Base-by-base conservation (phyloP, 2,329 filamentous ascomycete species). In the Paraphoma sp. region DNA sequence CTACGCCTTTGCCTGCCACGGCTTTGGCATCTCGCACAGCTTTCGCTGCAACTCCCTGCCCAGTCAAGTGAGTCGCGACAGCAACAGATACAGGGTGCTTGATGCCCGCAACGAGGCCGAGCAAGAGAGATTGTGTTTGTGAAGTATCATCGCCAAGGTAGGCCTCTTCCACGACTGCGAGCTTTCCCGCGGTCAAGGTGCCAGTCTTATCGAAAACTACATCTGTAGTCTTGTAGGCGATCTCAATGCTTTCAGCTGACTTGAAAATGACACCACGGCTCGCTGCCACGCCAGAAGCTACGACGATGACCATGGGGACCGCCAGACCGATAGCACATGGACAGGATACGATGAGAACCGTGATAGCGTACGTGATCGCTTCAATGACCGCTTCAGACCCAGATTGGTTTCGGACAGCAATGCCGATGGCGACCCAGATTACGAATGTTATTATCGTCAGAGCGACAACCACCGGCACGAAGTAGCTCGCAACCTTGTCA, bases 201-300 rank as follows among this genome's bases (percentile, higher is more conserved):
- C 90, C 90, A 0, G 91, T 94, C 74, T 93, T 94, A 78, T 94
- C 90, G 63, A 94, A 89, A 0, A 94, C 83, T 2, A 93, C 85
- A 63, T 93, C 85, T 0, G 85, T 80, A 0, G 84, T 79, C 60
- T 85, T 88, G 57, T 83, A 78, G 0, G 86, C 87, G 1, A 84
- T 72, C 69, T 93, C 90, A 18, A 91, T 86, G 1, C 80, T 81
- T 31, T 84, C 79, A 0, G 87, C 84, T 0, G 85, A 83, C 64
- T 91, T 91, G 77, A 93, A 88, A n/a, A 93, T 83, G 5, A 93
- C 78, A 0, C 90, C 90, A 7, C 77, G 72, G 28, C 82, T 74
- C 0, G 90, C 89, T 0, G 86, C 89, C 1, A 90, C 81, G 0
- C 89, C 89, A 6, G 86, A 85, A 1, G 86, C 85, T 46, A 93